Percentiles rank a stretch among this genome's conserved stretches.
Evolutionary conservation across 75 land plant species (phyloP).

Genomic region (Sequoia sempervirens): DNA sequence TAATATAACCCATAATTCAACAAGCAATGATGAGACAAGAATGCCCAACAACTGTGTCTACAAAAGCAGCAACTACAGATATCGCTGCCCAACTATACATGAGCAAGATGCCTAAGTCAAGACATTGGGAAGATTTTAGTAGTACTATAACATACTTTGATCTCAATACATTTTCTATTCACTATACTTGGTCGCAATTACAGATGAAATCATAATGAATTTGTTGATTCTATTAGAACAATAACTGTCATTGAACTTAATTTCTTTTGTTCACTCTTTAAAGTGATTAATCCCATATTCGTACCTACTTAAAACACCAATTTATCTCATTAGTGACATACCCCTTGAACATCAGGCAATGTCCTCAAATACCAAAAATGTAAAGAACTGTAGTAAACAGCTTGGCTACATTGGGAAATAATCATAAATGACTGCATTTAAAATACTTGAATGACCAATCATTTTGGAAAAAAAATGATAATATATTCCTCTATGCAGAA

Average conservation of each 20-base stretch:
- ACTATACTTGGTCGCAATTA: background rate
- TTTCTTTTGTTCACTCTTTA: background rate
- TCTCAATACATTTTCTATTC: background rate
- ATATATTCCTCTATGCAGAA: background rate
- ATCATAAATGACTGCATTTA: background rate
- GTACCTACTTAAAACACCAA: background rate
- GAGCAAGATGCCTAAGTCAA: background rate
- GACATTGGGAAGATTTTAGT: background rate
- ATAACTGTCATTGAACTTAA: background rate
- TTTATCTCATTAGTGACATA: background rate
- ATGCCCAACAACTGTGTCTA: background rate
- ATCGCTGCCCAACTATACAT: no score
- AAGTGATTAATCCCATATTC: background rate
- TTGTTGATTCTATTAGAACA: background rate
- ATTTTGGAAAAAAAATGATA: background rate
- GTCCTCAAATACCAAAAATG: background rate
- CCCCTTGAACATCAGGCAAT: background rate
- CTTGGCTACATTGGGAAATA: background rate
- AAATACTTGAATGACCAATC: background rate
- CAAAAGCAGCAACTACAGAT: background rate
- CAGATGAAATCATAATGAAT: background rate
- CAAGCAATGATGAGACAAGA: background rate
- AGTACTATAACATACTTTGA: background rate
- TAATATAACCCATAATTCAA: background rate
- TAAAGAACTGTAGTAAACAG: background rate